A percentile compares a stretch with the other conserved stretches of the same genome.
Conservation (phyloP, 1,139 yeast species). For the Candida neerlandica region DNA sequence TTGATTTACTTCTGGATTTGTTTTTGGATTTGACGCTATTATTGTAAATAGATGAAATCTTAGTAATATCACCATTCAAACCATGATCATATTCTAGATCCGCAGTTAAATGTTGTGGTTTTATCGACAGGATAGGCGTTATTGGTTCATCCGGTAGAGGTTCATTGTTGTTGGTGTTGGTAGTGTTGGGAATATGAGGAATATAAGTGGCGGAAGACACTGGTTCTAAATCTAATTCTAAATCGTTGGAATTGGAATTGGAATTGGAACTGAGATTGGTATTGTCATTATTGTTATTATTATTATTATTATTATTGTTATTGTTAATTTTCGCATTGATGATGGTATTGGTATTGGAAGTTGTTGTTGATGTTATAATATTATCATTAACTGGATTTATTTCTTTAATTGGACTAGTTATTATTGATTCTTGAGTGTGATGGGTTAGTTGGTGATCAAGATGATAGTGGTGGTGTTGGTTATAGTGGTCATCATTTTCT, state of each 20-base stretch:
- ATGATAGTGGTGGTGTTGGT: not conserved
- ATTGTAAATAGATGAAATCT: constrained; percentile 19
- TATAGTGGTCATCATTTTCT: constrained; percentile 7
- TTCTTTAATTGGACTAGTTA: constrained; percentile 8
- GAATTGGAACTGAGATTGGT: too few species aligned
- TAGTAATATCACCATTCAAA: constrained; percentile 33
- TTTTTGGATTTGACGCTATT: constrained; percentile 1
- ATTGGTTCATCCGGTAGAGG: constrained; percentile 10
- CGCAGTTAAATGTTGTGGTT: constrained; percentile 37
- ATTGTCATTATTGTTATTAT: not conserved
- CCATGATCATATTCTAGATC: constrained; percentile 41
- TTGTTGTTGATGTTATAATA: too few species aligned
- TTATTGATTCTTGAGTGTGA: constrained; percentile 6
- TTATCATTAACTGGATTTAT: constrained; percentile 6
- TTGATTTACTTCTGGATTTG: not conserved
- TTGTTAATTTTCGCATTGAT: not conserved
- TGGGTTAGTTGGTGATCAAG: constrained; percentile 1
- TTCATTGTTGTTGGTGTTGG: constrained; percentile 18
- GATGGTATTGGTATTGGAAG: too few species aligned
- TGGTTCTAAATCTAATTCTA: constrained; percentile 23
- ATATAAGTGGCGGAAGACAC: constrained; percentile 37
- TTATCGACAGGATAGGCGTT: constrained; percentile 10
- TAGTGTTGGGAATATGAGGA: constrained; percentile 31
- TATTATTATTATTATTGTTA: not conserved
- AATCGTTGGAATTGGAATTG: too few species aligned